These are phyloP conservation scores for Eimeria sp. DNA, from an alignment of 169 alveolate species.

Conservation along the genomic window DNA sequence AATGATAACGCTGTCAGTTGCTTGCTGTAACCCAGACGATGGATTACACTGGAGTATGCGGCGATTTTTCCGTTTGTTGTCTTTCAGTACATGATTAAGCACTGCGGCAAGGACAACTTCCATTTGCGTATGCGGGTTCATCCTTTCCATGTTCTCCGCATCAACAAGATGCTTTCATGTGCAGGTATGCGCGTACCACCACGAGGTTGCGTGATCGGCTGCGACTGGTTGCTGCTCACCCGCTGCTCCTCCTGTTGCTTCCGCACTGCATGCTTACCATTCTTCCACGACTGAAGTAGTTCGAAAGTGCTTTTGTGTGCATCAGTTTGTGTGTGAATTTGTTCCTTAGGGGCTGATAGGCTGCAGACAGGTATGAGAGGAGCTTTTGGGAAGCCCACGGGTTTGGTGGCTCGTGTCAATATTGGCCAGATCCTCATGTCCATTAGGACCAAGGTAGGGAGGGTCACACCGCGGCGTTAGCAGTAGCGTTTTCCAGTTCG, in stretches of 20 bases:
- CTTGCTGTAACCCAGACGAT: background rate
- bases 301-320: background rate
- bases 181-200: slow-evolving; percentile 93
- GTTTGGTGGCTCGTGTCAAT: slow-evolving; percentile 98
- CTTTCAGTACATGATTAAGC: slow-evolving; percentile 96
- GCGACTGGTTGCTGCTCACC: background rate
- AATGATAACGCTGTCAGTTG: background rate
- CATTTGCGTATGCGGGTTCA: slow-evolving; percentile 99
- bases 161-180: slow-evolving; percentile 99
- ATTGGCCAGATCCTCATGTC: slow-evolving; percentile 98
- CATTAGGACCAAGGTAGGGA: slow-evolving; percentile 94
- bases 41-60: background rate
- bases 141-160: slow-evolving; percentile 99
- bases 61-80: background rate
- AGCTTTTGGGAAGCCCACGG: slow-evolving; percentile 99
- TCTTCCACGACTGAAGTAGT: background rate
- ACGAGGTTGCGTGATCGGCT: background rate
- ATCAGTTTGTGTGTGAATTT: too few species aligned
- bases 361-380: slow-evolving; percentile 98
- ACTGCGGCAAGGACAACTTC: slow-evolving; percentile 99
- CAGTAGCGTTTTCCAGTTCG: too few species aligned
- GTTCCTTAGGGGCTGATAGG: slow-evolving; percentile 82
- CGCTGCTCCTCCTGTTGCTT: background rate
- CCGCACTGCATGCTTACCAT: background rate
- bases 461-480: background rate